Conservation (phyloP, 208 protist genomes). For the Crithidia thermophila region DNA sequence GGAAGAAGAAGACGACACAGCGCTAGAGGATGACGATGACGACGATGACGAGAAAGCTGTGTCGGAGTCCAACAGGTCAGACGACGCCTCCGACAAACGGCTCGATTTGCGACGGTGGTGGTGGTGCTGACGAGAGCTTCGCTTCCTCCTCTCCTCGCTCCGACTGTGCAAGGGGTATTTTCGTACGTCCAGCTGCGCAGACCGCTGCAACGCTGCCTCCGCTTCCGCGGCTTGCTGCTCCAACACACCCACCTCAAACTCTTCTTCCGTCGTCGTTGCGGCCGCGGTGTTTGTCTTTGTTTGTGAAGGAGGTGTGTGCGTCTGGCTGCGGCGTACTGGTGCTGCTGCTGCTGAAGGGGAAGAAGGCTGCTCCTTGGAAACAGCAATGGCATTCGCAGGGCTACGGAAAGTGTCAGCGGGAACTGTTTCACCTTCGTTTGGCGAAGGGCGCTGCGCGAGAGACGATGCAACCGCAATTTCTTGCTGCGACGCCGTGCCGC, state of each 20-base stretch:
- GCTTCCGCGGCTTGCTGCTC: slow-evolving; percentile 1
- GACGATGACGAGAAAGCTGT: background rate
- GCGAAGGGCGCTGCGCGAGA: background rate
- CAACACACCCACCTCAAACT: slow-evolving; percentile 12
- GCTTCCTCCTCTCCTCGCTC: no score
- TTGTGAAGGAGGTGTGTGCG: no score
- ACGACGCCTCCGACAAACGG: background rate
- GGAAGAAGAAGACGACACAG: no score
- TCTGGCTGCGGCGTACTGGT: background rate
- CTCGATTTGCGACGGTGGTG: no score
- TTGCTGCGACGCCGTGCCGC: background rate
- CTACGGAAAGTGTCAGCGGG: no score
- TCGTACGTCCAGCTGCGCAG: background rate
- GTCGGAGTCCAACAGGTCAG: background rate
- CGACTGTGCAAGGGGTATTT: no score
- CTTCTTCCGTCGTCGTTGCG: no score
- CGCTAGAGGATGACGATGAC: background rate
- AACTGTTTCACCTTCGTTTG: no score
- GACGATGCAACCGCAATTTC: background rate
- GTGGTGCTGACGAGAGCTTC: no score
- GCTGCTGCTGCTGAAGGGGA: background rate
- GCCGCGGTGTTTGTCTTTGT: no score
- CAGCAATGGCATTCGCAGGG: no score
- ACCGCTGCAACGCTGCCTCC: slow-evolving; percentile 7
- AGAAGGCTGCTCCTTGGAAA: background rate